These are phyloP conservation scores for Coemansia sp. DNA, from an alignment of 192 early-diverging fungal species.

Conservation along the genomic window DNA sequence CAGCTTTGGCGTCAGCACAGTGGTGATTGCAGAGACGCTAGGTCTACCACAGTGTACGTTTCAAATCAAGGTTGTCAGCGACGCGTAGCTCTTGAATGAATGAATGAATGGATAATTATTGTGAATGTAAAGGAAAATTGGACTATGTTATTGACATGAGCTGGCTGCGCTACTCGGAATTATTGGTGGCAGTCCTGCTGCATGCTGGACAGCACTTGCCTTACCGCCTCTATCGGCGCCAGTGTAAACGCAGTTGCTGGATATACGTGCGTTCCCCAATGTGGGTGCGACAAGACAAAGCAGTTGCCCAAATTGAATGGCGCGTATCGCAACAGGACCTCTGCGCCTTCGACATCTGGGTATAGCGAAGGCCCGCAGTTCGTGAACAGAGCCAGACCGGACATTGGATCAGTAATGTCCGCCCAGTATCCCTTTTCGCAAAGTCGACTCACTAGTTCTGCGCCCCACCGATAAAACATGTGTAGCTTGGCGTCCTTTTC, in stretches of 20 bases:
- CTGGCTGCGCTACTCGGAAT: neutral
- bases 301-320: constrained; percentile 83
- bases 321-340: constrained; percentile 73
- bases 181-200: constrained; percentile 8
- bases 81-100: constrained; percentile 13
- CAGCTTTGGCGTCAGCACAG: constrained; percentile 82
- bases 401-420: constrained; percentile 90
- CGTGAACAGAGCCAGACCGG: constrained; percentile 71
- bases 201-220: constrained; percentile 31
- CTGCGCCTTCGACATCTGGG: constrained; percentile 87
- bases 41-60: constrained; percentile 79
- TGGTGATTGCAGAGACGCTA: constrained; percentile 88
- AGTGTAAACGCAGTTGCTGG: constrained; percentile 86
- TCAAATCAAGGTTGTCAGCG: constrained; percentile 51
- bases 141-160: neutral
- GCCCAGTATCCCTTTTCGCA: constrained; percentile 75
- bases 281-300: constrained; percentile 80
- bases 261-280: constrained; percentile 89
- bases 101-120: neutral
- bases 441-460: constrained; percentile 60
- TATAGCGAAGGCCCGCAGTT: constrained; percentile 75
- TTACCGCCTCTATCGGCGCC: constrained; percentile 64
- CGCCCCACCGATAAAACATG: constrained; percentile 77
- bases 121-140: neutral
- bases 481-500: constrained; percentile 87